These are phyloP conservation scores for Tilletia setariae DNA, from an alignment of 1,284 basidiomycete species.

Conservation along the genomic window DNA sequence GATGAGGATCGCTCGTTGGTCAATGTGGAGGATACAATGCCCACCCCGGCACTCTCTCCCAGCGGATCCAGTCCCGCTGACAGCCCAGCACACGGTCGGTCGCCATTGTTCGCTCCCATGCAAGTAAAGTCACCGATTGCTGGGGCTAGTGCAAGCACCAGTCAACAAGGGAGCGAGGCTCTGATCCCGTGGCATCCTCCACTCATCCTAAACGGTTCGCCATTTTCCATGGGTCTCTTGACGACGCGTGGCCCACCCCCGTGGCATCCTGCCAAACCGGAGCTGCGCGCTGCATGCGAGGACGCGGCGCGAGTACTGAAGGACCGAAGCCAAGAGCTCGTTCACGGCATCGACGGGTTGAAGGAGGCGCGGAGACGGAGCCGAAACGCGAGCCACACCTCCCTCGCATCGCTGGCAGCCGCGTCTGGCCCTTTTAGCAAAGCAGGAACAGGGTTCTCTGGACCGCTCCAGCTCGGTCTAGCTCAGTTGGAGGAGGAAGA, in stretches of 20 bases:
- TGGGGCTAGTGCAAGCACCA: not conserved
- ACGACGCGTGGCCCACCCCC: conserved; percentile 64
- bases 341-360: conserved; percentile 2
- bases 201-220: conserved; percentile 78
- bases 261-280: conserved; percentile 80
- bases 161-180: not conserved
- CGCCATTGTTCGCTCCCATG: conserved; percentile 5
- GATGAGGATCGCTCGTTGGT: not conserved
- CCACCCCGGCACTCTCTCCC: conserved; percentile 2
- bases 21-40: not conserved
- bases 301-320: conserved; percentile 27
- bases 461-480: not conserved
- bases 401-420: not conserved
- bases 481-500: conserved; percentile 5
- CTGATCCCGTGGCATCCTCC: conserved; percentile 40
- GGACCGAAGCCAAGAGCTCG: not conserved
- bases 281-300: conserved; percentile 58
- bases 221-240: conserved; percentile 86
- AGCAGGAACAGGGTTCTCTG: not conserved
- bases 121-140: not conserved
- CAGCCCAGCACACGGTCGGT: not conserved
- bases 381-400: not conserved
- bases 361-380: conserved; percentile 22
- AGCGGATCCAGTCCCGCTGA: conserved; percentile 1
- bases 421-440: not conserved